Conservation (phyloP, 495 filamentous ascomycete genomes). For the Friedmanniomyces simplex region DNA sequence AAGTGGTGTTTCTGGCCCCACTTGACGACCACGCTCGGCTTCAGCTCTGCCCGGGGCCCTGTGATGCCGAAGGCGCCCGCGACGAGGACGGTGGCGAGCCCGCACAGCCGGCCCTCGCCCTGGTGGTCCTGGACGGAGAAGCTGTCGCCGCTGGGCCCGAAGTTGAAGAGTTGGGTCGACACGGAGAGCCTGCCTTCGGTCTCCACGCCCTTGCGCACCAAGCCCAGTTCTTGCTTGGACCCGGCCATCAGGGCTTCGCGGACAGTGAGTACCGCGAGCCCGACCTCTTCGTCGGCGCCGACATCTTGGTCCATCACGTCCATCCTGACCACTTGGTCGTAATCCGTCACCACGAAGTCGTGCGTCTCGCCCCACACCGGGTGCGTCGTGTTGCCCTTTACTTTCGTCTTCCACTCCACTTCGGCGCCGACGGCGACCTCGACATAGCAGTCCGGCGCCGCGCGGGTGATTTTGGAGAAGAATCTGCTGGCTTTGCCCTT, state of each 20-base stretch:
- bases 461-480: constrained; percentile 29
- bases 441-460: constrained; percentile 32
- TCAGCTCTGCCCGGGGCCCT: constrained; percentile 30
- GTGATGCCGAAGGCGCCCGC: constrained; percentile 29
- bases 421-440: constrained; percentile 34
- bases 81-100: constrained; percentile 30
- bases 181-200: constrained; percentile 28
- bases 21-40: constrained; percentile 34
- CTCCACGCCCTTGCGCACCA: constrained; percentile 29
- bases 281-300: constrained; percentile 33
- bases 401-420: constrained; percentile 30
- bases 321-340: constrained; percentile 31
- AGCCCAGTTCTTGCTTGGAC: constrained; percentile 28
- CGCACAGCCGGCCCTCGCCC: constrained; percentile 23
- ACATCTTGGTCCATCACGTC: constrained; percentile 35
- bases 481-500: constrained; percentile 5
- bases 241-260: constrained; percentile 30
- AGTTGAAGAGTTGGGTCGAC: constrained; percentile 28
- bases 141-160: constrained; percentile 27
- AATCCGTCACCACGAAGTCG: constrained; percentile 34
- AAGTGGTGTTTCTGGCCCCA: constrained; percentile 30
- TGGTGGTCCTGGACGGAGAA: constrained; percentile 21
- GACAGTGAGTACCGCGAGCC: constrained; percentile 30
- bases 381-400: constrained; percentile 31
- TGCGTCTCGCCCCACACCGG: constrained; percentile 36